Base-by-base conservation (phyloP, 441 rosid species). In the Gossypium trilobum region DNA sequence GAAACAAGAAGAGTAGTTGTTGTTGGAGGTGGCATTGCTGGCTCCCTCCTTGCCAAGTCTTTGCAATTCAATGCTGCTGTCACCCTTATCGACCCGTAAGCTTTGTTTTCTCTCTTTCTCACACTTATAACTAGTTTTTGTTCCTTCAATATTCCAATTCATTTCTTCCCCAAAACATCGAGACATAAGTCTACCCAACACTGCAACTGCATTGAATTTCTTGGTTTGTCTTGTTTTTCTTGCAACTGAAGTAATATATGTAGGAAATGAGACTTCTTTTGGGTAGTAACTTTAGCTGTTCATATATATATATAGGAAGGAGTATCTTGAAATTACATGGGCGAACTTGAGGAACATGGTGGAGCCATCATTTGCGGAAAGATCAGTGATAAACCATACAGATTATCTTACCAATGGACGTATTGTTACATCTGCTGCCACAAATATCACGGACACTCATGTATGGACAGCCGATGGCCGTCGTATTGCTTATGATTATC, bases 301-400 rank as follows among this genome's bases (percentile, higher is more conserved):
- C 52, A 20, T 20, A n/a, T 36, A 36, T 33, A 33, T 36, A 7
- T 36, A 13, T n/a, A 46, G 97, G 87, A 93, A 93, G 80, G 98
- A 89, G 80, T 93, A 88, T 65, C 85, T 86, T 68, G 98, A 89
- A 87, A 91, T 93, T 1, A 78, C 90, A 23, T 89, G 96, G 98
- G 97, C 92, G 72, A 79, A 58, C 63, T 75, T 93, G 77, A 89
- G 96, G 82, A 74, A 87, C 36, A 85, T 87, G 91, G 97, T 93
- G 72, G 94, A 93, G 78, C 98, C 98, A 7, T 72, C 90, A 2
- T 86, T 88, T 78, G 95, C 82, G 0, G 82, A 88, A 78, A 85
- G 91, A 85, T 70, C 89, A 0, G 84, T 93, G 46, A 83, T 93
- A 27, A 79, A 88, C 76, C 98, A 91, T 72, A 77, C 78, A 13